Conservation (phyloP, 192 early-diverging fungal species). For the Coemansia sp. region DNA sequence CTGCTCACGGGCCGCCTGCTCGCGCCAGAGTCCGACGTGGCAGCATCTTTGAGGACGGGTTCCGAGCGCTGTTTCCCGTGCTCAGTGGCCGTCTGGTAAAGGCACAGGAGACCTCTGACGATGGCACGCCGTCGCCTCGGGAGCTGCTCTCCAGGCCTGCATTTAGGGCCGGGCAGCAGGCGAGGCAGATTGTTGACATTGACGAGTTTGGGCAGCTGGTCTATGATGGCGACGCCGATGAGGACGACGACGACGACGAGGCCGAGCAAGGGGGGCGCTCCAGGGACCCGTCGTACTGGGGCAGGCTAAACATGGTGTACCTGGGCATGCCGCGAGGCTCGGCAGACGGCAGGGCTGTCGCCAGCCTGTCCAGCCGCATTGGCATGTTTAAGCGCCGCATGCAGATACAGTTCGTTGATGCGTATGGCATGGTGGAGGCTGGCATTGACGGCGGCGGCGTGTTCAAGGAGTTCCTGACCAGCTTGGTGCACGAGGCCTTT, state of each 20-base stretch:
- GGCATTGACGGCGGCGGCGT: conserved; percentile 97
- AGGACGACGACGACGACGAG: background rate
- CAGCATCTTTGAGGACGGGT: conserved; percentile 91
- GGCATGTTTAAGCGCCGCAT: conserved; percentile 74
- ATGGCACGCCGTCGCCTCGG: background rate
- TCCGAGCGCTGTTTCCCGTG: conserved; percentile 64
- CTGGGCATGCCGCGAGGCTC: conserved; percentile 8
- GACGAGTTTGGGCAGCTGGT: background rate
- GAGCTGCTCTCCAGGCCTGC: background rate
- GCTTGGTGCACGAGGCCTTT: conserved; percentile 71
- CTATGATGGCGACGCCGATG: background rate
- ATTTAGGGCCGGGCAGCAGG: background rate
- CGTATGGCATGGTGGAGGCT: conserved; percentile 79
- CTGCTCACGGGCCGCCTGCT: conserved; percentile 6
- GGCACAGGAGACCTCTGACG: background rate
- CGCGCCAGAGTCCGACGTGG: conserved; percentile 66
- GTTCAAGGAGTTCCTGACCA: conserved; percentile 96
- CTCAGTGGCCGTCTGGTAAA: conserved; percentile 20
- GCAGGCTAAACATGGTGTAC: conserved; percentile 12
- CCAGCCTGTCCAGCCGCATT: conserved; percentile 20
- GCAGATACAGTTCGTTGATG: conserved; percentile 82
- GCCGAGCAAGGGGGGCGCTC: background rate
- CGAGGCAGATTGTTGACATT: background rate
- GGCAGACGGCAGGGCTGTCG: background rate
- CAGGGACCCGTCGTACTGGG: background rate